Base-by-base conservation (phyloP, 2,329 filamentous ascomycete species). In the Claviceps africana region DNA sequence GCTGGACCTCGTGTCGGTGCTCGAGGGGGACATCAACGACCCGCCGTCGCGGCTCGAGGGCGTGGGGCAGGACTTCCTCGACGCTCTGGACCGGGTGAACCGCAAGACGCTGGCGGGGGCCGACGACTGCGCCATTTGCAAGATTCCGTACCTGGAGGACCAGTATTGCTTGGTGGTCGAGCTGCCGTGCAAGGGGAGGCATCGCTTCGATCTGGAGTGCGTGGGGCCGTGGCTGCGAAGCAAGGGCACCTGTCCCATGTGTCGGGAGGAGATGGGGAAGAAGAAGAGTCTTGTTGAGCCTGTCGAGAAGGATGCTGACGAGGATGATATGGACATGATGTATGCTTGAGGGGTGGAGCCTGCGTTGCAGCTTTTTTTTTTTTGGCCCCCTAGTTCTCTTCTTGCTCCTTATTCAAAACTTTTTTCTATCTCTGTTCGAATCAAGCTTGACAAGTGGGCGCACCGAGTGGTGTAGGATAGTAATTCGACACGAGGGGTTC, bases 151-250 rank as follows among this genome's bases (percentile, higher is more conserved):
- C 60, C 68, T 82, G 47, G 78, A 83, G 59, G 81, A 85, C 60
- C 67, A 70, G 58, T 82, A 79, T 61, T 77, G 75, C 52, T 69
- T 85, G 2, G 79, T 84, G 13, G 81, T 84, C 30, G 74, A 81
- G 69, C 70, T 85, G 60, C 80, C 80, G 42, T 85, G 81, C 62
- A 70, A 79, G 59, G 71, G 70, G 33, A 68, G 64, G 42, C 81
- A 85, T 63, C 67, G 67, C 48, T 84, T 82, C 61, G 81, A 85
- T 59, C 65, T 84, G n/a, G 81, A 85, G 67, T 85, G 81, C 59
- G 79, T 84, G 2, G 77, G 74, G 3, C 81, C 81, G 7, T 85
- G 81, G 81, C 63, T 85, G 62, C 68, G 74, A 63, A 74, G 77
- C 59, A 81, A 83, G 65, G 81, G 81, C 39, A 82, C 72, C 33